A percentile compares a stretch with the other conserved stretches of the same genome.
These are phyloP conservation scores for Aschersonia sp. DNA, from an alignment of 2,329 filamentous ascomycete genomes.

Conservation along the genomic window DNA sequence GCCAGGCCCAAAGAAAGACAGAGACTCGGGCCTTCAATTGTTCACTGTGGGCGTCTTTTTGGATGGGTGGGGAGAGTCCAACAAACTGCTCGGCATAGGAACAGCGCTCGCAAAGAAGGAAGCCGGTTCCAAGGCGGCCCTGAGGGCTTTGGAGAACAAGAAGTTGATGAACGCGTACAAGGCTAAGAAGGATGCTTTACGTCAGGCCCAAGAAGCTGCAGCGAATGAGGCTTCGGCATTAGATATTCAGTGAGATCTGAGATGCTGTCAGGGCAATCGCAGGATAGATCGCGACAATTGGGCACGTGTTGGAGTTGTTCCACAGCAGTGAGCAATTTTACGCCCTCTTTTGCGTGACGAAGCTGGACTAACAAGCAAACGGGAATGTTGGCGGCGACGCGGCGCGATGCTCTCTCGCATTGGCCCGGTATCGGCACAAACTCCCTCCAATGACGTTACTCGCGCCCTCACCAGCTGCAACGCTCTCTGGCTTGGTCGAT, in stretches of 20 bases:
- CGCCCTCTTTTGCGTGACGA: too few relatives aligned
- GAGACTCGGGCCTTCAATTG: constrained; percentile 35
- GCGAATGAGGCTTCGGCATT: constrained; percentile 1
- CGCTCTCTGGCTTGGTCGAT: too few relatives aligned
- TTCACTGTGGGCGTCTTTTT: constrained; percentile 52
- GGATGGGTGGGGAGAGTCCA: constrained; percentile 52
- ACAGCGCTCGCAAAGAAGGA: constrained; percentile 53
- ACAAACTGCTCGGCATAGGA: constrained; percentile 47
- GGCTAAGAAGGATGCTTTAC: constrained; percentile 28
- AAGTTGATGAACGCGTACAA: constrained; percentile 40
- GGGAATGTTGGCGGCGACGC: too few relatives aligned
- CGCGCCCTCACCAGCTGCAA: too few relatives aligned
- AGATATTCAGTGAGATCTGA: not conserved
- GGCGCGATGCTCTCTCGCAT: too few relatives aligned
- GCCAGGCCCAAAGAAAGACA: constrained; percentile 36
- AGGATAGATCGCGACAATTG: too few relatives aligned
- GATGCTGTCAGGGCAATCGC: too few relatives aligned
- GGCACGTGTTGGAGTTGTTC: too few relatives aligned
- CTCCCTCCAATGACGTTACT: not conserved
- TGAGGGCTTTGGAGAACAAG: constrained; percentile 48
- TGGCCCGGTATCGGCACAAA: not conserved
- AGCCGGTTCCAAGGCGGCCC: constrained; percentile 53
- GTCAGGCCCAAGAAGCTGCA: not conserved
- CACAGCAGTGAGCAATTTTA: too few relatives aligned
- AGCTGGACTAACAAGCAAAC: too few relatives aligned